Percentiles rank a stretch among this genome's conserved stretches.
These are phyloP conservation scores for Ocimum tenuiflorum DNA, from an alignment of 257 asterid species.

Conservation along the genomic window DNA sequence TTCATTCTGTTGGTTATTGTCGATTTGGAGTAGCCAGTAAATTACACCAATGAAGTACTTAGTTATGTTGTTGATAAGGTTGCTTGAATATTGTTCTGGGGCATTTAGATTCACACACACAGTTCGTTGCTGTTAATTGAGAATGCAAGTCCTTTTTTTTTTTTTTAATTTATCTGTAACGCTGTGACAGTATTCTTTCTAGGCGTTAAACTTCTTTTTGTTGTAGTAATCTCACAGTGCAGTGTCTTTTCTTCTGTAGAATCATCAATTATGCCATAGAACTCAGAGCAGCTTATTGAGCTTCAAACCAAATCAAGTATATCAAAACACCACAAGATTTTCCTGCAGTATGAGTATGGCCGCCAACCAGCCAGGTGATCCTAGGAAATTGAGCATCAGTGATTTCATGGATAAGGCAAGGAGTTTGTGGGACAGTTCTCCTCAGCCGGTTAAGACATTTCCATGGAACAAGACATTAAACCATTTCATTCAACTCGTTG, in stretches of 20 bases:
- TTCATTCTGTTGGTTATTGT: neutral
- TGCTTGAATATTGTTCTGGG: neutral
- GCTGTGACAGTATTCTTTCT: neutral
- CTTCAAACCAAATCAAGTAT: conserved; percentile 28
- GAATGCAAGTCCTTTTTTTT: neutral
- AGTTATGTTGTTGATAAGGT: neutral
- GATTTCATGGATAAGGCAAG: conserved; percentile 41
- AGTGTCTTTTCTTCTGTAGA: conserved; percentile 31
- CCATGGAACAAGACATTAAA: conserved; percentile 72
- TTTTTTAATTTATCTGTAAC: too few species aligned
- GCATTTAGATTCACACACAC: neutral
- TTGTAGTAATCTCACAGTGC: neutral
- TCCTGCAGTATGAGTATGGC: conserved; percentile 56
- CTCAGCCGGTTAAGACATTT: conserved; percentile 67
- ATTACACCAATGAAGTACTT: neutral
- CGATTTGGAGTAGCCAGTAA: neutral
- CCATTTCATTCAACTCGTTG: conserved; percentile 65
- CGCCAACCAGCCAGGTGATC: conserved; percentile 52
- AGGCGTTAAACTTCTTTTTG: neutral
- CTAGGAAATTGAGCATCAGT: conserved; percentile 32
- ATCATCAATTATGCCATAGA: conserved; percentile 24
- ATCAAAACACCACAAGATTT: conserved; percentile 23
- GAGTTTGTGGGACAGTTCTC: conserved; percentile 63
- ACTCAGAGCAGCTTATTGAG: conserved; percentile 26
- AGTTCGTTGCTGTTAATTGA: neutral